phyloP scores from a whole-genome alignment of 805 yeast genomes.

The Metschnikowia peoriensis region DNA sequence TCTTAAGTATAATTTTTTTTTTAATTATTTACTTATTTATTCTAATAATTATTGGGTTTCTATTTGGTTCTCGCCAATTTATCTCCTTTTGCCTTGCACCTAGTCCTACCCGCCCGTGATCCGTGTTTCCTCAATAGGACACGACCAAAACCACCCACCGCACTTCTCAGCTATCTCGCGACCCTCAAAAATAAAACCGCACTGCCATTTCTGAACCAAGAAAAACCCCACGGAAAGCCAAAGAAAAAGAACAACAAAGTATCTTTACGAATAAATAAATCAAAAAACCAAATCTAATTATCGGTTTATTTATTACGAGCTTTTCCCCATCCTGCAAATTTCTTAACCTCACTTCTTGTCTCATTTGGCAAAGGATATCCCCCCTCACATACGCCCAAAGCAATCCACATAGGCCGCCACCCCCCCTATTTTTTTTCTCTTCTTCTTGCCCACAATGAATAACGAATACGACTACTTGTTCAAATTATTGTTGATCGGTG shows the following conservation, averaged over 20 bases:
- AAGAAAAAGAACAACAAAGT: too few species aligned
- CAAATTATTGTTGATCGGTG: conserved; percentile 92
- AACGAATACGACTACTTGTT: conserved; percentile 97
- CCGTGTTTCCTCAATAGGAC: background rate
- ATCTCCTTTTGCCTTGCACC: background rate
- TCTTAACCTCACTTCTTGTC: background rate
- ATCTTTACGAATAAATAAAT: too few species aligned
- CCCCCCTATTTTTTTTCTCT: background rate
- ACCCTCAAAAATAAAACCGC: background rate
- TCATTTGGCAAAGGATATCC: background rate
- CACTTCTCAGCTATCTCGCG: background rate
- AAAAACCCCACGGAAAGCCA: background rate
- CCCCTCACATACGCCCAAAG: background rate
- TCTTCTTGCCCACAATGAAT: conserved; percentile 49
- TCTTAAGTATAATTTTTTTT: too few species aligned
- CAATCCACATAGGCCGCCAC: background rate
- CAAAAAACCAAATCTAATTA: too few species aligned
- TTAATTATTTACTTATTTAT: too few species aligned
- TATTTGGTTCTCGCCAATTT: background rate
- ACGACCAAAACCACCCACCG: background rate
- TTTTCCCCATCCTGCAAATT: background rate
- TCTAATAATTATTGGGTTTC: background rate
- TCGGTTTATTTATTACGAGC: background rate
- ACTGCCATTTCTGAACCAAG: background rate
- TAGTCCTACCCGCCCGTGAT: background rate